Base-by-base conservation (phyloP, 1,284 basidiomycete species). In the Schizopora paradoxa region DNA sequence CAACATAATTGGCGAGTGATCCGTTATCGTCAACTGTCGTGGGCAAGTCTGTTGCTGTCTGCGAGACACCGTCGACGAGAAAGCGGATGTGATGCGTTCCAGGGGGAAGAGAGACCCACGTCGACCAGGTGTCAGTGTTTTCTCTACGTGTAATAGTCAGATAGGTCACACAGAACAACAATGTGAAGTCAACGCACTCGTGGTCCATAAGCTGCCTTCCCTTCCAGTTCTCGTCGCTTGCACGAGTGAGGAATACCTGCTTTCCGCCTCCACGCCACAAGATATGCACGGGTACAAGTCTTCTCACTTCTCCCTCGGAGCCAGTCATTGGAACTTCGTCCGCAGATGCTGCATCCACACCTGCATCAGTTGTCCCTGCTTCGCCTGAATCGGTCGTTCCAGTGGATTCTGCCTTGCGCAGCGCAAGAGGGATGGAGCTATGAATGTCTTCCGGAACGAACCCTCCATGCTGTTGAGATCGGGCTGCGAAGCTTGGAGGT, bases 21-120 rank as follows among this genome's bases (percentile, higher is more conserved):
- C 96, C 95, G 58, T 96, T 90, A 56, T 93, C 91, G 61, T 98
- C 94, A 25, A 93, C 91, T 1, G 94, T 91, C 1, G 90, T 89
- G 6, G 92, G 87, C 18, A 96, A 76, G 54, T 92, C 83, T 47
- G 83, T 75, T 4, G 82, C 75, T 10, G 83, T 70, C 49, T 85
- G 80, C 84, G 87, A 93, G 42, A 85, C 78, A 48, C 91, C 87
- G 64, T 99, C 96, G 49, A 99, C 91, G 55, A 98, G 80, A 71
- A 98, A 99, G 54, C 94, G 92, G 61, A 98, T 77, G 51, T 95
- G 89, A 61, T 99, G 94, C 2, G 93, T 94, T 18, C 95, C 96
- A 0, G 94, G 92, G 10, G 83, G 79, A 2, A 96, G 76, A 13
- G 67, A 51, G 32, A 86, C 72, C 47, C 66, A 72, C 10, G 69